These are phyloP conservation scores for Plasmodium chabaudi DNA, from an alignment of 169 alveolate genomes.

Conservation along the genomic window DNA sequence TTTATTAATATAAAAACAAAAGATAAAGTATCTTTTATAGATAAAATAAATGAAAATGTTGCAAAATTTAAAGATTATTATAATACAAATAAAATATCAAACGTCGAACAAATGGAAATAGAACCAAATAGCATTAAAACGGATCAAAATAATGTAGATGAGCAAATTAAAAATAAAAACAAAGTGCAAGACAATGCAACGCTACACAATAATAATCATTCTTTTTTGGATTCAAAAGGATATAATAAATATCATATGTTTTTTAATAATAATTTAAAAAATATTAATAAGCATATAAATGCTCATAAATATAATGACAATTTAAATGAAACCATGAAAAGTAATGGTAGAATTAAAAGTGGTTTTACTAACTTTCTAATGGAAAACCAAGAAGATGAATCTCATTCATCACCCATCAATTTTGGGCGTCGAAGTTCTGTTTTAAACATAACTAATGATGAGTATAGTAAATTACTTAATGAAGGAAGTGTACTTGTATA, in stretches of 20 bases:
- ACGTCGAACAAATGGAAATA: not conserved
- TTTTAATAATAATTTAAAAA: not conserved
- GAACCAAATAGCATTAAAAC: not conserved
- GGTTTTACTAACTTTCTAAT: not conserved
- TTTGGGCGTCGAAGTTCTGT: slow-evolving; percentile 9
- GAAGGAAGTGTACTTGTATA: slow-evolving; percentile 33
- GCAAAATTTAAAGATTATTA: not conserved
- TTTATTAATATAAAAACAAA: not conserved
- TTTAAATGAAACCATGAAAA: not conserved
- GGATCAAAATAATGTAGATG: not conserved
- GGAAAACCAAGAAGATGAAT: not conserved
- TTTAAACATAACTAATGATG: slow-evolving; percentile 22
- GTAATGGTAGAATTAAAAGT: not conserved
- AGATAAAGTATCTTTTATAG: not conserved
- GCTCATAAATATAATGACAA: too few relatives aligned
- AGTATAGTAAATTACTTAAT: slow-evolving; percentile 13
- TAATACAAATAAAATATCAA: not conserved
- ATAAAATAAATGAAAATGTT: slow-evolving; percentile 1
- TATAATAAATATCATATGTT: too few relatives aligned
- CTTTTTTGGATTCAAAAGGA: too few relatives aligned
- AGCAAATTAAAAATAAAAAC: not conserved
- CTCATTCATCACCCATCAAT: slow-evolving; percentile 17
- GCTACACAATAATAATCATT: too few relatives aligned
- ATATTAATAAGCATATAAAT: slow-evolving; percentile 2
- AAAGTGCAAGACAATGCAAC: not conserved